Evolutionary conservation across 345 rosid genomes (phyloP), one percentile per base, ranked within the genome.

Genomic region (Aurinia saxatilis): DNA sequence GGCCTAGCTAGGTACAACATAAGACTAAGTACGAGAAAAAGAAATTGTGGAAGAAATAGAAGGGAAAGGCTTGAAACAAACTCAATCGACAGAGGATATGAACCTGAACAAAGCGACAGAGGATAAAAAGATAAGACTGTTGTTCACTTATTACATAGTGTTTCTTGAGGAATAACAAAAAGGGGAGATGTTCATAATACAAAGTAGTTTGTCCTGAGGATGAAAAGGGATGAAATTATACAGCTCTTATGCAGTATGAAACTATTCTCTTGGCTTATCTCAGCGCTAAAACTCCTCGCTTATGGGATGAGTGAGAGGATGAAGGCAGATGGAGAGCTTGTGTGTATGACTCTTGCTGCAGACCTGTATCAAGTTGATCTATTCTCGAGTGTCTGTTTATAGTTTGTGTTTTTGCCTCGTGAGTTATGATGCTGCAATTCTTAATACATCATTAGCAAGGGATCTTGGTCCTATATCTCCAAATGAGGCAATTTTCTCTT

Each of bases 371-470:
- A n/a, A n/a, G n/a, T n/a, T n/a, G n/a, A n/a, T n/a, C n/a, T n/a
- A n/a, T n/a, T n/a, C n/a, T n/a, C n/a, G n/a, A n/a, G n/a, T n/a
- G n/a, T n/a, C n/a, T n/a, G n/a, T n/a, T n/a, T n/a, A n/a, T n/a
- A n/a, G n/a, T n/a, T n/a, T n/a, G n/a, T n/a, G n/a, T n/a, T n/a
- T n/a, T n/a, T n/a, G n/a, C n/a, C n/a, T n/a, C n/a, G n/a, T n/a
- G n/a, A n/a, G n/a, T n/a, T 84, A 87, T 66, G 90, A 87, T 75
- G 75, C 75, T 33, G 88, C 82, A 63, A 82, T 87, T 66, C 86
- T 87, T 45, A 93, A 89, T 66, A 87, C 98, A n/a, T 84, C 95
- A 42, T 83, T 89, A 30, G 98, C 96, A 33, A 83, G 98, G 82
- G 78, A 89, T 53, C 80, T 89, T 35, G 96, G 95, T 53, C 91